phyloP scores from a whole-genome alignment of 305 asterid species.

The Fraxinus latifolia region DNA sequence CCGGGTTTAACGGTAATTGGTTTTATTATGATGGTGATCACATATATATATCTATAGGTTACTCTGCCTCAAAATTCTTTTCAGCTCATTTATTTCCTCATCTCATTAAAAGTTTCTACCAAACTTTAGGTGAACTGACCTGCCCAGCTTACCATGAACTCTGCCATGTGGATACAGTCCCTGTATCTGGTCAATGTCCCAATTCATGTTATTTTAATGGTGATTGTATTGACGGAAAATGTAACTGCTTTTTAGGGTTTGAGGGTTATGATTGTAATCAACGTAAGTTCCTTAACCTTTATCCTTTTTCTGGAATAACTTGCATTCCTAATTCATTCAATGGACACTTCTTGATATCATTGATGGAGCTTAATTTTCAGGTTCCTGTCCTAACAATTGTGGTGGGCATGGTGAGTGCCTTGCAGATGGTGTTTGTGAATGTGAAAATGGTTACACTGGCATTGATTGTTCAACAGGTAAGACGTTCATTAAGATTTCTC shows the following conservation, averaged over 20 bases:
- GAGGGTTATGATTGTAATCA: conserved; percentile 67
- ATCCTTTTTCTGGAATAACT: background rate
- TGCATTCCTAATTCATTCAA: background rate
- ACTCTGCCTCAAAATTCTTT: background rate
- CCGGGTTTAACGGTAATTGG: conserved; percentile 77
- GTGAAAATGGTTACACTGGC: conserved; percentile 81
- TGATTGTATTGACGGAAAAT: conserved; percentile 81
- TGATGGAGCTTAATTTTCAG: conserved; percentile 28
- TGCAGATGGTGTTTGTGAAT: conserved; percentile 60
- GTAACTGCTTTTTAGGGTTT: conserved; percentile 85
- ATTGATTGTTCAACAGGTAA: conserved; percentile 92
- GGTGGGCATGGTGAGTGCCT: conserved; percentile 79
- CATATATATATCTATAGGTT: background rate
- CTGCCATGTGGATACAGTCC: conserved; percentile 59
- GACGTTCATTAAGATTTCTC: background rate
- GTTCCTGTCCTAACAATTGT: conserved; percentile 60
- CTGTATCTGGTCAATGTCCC: conserved; percentile 72
- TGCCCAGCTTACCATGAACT: conserved; percentile 96
- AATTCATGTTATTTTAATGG: conserved; percentile 80
- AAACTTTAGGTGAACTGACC: conserved; percentile 65
- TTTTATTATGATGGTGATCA: background rate
- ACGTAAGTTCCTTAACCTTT: conserved; percentile 47
- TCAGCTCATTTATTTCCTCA: background rate
- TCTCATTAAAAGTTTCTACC: background rate
- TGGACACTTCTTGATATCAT: background rate